Evolutionary conservation across 495 filamentous ascomycete species (phyloP), one percentile per base, ranked within the genome.

Genomic region (Talaromyces wortmannii): DNA sequence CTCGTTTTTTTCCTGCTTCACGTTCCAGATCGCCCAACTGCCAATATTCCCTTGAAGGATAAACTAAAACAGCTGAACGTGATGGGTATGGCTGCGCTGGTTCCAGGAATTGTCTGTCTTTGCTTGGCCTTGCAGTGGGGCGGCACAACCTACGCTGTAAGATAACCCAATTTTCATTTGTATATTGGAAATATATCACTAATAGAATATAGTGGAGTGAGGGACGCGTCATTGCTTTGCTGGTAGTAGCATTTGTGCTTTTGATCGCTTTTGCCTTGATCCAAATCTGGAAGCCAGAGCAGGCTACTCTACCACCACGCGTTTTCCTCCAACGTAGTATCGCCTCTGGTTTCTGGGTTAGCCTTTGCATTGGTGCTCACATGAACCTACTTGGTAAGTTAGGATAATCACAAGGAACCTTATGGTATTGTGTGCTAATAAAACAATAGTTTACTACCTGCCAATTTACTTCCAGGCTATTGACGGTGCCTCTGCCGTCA

Each of bases 331-430:
- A 75, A 7, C 68, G 74, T 13, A 59, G 57, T 7, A 59, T 68
- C 43, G 8, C 40, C 1, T 33, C 43, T 49, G 54, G 59, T 23
- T 55, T 55, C 18, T 77, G 81, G 52, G 71, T 60, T 3, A 55
- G 88, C 30, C 94, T 91, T 61, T 89, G 23, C 63, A 68, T 83
- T 61, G 17, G 89, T 2, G 76, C 83, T 60, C 89, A 95, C 63
- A 81, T 75, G 78, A 85, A 83, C 57, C 50, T 91, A 77, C 81
- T 42, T 85, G 84, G 59, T 90, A 91, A 1, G 75, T 95, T 43
- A 90, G 91, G 23, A 23, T 23, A 62, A 91, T 91, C 0, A 63
- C 87, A 32, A 76, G 77, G 0, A 40, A 30, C 13, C 67, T 95
- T 4, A 53, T 57, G 16, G 53, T 36, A 40, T 17, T 45, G 6